phyloP scores from a whole-genome alignment of 1,284 basidiomycete species.

The Leccinum huronense region DNA sequence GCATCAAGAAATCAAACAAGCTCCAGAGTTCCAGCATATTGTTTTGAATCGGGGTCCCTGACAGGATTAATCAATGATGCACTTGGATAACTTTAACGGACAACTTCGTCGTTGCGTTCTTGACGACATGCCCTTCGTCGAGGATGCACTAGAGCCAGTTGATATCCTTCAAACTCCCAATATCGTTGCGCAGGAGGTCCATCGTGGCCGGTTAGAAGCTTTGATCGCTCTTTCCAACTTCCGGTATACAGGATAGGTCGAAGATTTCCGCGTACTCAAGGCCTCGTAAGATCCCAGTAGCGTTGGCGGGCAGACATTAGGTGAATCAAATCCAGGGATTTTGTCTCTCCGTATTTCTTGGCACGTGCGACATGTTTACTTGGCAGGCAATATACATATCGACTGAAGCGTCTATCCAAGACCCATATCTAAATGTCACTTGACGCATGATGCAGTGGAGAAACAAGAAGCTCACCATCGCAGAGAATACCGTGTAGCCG shows the following conservation, averaged over 20 bases:
- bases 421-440: conserved; percentile 79
- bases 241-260: conserved; percentile 90
- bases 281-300: conserved; percentile 98
- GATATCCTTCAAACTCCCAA: conserved; percentile 69
- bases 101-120: conserved; percentile 97
- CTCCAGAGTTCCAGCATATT: conserved; percentile 99
- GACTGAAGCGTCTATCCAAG: conserved; percentile 98
- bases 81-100: conserved; percentile 92
- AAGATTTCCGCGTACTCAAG: conserved; percentile 87
- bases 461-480: conserved; percentile 65
- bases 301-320: conserved; percentile 96
- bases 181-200: conserved; percentile 95
- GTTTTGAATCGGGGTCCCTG: conserved; percentile 99
- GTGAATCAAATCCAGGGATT: conserved; percentile 78
- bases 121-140: conserved; percentile 99
- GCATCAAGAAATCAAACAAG: conserved; percentile 99
- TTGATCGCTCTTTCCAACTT: conserved; percentile 83
- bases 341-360: conserved; percentile 64
- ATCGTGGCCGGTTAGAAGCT: conserved; percentile 68
- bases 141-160: conserved; percentile 97
- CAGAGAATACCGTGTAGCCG: conserved; percentile 98
- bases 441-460: not conserved
- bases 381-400: conserved; percentile 95
- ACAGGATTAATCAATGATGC: conserved; percentile 93
- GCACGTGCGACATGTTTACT: conserved; percentile 91